phyloP scores from a whole-genome alignment of 495 filamentous ascomycete genomes.

The Durotheca rogersii region DNA sequence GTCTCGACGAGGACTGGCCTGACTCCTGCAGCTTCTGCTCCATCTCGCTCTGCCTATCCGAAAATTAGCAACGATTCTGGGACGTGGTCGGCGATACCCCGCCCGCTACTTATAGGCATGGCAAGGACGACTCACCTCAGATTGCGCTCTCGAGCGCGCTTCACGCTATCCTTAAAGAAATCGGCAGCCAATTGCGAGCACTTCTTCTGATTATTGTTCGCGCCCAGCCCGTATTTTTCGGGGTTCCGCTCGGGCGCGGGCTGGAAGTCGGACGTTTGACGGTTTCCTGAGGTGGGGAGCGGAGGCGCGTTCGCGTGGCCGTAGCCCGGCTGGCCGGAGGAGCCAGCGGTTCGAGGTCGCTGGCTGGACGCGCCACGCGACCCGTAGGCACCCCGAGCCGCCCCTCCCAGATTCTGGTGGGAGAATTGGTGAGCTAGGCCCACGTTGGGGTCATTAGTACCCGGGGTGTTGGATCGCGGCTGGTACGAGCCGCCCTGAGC shows the following conservation, averaged over 20 bases:
- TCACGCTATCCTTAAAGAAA: conserved; percentile 96
- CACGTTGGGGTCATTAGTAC: conserved; percentile 70
- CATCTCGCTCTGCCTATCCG: conserved; percentile 77
- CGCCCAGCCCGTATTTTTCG: conserved; percentile 65
- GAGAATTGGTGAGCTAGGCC: conserved; percentile 94
- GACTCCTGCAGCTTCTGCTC: conserved; percentile 77
- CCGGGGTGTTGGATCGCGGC: conserved; percentile 54
- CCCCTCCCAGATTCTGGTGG: conserved; percentile 86
- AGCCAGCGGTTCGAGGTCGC: conserved; percentile 76
- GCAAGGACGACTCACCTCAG: conserved; percentile 61
- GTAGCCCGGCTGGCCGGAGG: conserved; percentile 58
- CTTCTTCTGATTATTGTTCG: conserved; percentile 71
- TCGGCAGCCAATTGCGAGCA: conserved; percentile 74
- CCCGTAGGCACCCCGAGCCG: conserved; percentile 63
- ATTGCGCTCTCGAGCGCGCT: conserved; percentile 87
- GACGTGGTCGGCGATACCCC: background rate
- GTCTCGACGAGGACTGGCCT: conserved; percentile 68
- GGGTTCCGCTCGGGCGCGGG: conserved; percentile 69
- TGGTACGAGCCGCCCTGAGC: conserved; percentile 49
- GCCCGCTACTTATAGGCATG: background rate
- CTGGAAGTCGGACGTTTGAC: conserved; percentile 52
- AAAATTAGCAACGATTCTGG: background rate
- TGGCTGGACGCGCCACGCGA: conserved; percentile 68
- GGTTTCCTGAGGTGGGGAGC: conserved; percentile 49
- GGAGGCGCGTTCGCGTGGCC: conserved; percentile 66